A percentile compares a stretch with the other conserved stretches of the same genome.
Evolutionary conservation across 768 basidiomycete species (phyloP).

Genomic region (Tricholoma terreum): DNA sequence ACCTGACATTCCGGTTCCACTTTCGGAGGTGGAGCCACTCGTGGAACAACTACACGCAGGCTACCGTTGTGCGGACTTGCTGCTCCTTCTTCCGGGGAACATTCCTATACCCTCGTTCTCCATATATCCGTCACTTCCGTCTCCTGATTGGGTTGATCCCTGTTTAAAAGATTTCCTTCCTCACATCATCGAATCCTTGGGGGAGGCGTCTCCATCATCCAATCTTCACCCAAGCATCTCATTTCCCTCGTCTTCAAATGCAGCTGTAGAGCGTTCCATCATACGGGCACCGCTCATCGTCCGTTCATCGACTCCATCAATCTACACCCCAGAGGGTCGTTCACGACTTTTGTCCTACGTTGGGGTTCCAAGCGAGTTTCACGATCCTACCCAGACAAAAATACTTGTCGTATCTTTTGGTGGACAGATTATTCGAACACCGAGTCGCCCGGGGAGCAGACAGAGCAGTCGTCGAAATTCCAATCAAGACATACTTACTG

Average conservation of each 20-base stretch:
- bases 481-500: slow-evolving; percentile 1
- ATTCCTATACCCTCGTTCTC: slow-evolving; percentile 79
- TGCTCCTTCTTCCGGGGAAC: slow-evolving; percentile 65
- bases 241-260: slow-evolving; percentile 21
- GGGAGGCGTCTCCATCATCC: slow-evolving; percentile 24
- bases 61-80: slow-evolving; percentile 68
- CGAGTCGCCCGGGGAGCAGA: slow-evolving; percentile 41
- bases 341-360: slow-evolving; percentile 50
- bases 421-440: slow-evolving; percentile 67
- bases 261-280: slow-evolving; percentile 33
- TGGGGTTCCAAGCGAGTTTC: slow-evolving; percentile 52
- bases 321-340: slow-evolving; percentile 57
- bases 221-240: slow-evolving; percentile 43
- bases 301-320: slow-evolving; percentile 38
- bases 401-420: slow-evolving; percentile 80
- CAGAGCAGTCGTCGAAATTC: slow-evolving; percentile 25
- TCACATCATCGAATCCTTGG: slow-evolving; percentile 43
- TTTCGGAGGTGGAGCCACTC: slow-evolving; percentile 49
- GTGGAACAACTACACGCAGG: slow-evolving; percentile 63
- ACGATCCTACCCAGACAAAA: slow-evolving; percentile 47
- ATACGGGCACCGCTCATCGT: slow-evolving; percentile 67
- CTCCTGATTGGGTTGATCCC: slow-evolving; percentile 60
- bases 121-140: slow-evolving; percentile 49
- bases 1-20: slow-evolving; percentile 55
- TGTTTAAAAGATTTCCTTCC: slow-evolving; percentile 42